These are phyloP conservation scores for Scalesia atractyloides DNA, from an alignment of 129 eudicot species.

Conservation along the genomic window DNA sequence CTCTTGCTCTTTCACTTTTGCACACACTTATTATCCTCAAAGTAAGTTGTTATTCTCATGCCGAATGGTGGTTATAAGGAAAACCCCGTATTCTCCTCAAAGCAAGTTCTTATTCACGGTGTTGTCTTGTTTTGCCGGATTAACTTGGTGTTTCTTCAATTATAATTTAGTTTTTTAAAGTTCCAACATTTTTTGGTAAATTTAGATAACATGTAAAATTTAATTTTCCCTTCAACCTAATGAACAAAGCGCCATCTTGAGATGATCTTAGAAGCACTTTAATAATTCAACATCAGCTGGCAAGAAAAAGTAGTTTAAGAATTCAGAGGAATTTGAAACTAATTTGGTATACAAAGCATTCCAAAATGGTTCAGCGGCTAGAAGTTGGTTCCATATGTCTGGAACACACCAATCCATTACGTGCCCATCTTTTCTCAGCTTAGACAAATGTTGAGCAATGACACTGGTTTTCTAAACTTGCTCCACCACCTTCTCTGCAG, in stretches of 20 bases:
- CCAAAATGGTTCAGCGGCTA: conserved; percentile 27
- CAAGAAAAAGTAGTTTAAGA: not conserved
- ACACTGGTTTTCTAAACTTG: conserved; percentile 44
- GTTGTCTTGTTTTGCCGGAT: too few species aligned
- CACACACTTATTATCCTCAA: too few species aligned
- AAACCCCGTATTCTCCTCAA: too few species aligned
- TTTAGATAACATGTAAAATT: too few species aligned
- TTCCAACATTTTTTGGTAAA: too few species aligned
- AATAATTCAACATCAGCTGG: not conserved
- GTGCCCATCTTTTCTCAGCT: conserved; percentile 70
- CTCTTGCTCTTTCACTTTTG: too few species aligned
- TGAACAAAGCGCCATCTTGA: not conserved
- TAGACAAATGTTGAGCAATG: conserved; percentile 64
- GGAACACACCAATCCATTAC: conserved; percentile 77
- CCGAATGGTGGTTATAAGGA: too few species aligned
- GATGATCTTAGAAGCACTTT: not conserved
- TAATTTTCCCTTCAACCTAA: too few species aligned
- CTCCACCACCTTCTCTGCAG: conserved; percentile 50
- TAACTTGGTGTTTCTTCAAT: too few species aligned
- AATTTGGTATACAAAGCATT: conserved; percentile 9
- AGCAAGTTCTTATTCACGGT: too few species aligned
- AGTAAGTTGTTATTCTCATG: too few species aligned
- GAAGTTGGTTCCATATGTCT: conserved; percentile 72
- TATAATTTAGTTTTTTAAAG: too few species aligned
- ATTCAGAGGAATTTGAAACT: not conserved